Conservation (phyloP, 345 rosid genomes). For the Heritiera littoralis region DNA sequence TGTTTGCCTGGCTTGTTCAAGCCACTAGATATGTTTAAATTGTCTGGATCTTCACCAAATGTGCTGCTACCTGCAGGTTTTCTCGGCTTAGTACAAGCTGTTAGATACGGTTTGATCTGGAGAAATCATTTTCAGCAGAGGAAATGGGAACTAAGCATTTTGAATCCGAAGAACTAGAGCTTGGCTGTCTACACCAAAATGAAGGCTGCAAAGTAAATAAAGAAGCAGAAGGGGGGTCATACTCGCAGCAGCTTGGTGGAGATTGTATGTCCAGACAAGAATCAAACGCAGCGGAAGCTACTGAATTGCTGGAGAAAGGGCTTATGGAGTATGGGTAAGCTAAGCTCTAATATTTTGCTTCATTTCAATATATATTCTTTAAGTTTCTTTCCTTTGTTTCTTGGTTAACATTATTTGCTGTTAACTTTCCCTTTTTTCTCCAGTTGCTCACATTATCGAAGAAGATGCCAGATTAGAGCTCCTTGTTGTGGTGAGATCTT, state of each 20-base stretch:
- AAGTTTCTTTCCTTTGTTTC: not conserved
- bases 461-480: constrained; percentile 79
- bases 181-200: constrained; percentile 25
- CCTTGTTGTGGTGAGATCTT: constrained; percentile 84
- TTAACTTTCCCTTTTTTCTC: constrained; percentile 22
- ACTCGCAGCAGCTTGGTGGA: constrained; percentile 28
- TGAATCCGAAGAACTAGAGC: constrained; percentile 28
- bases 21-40: constrained; percentile 38
- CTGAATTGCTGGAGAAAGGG: constrained; percentile 46
- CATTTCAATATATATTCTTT: not conserved
- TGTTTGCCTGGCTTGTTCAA: constrained; percentile 63
- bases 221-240: constrained; percentile 21
- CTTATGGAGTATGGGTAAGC: constrained; percentile 69
- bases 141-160: constrained; percentile 25
- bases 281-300: constrained; percentile 26
- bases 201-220: constrained; percentile 15
- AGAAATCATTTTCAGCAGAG: constrained; percentile 43
- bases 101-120: constrained; percentile 33
- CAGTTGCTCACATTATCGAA: constrained; percentile 71
- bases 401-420: not conserved
- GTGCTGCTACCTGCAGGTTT: constrained; percentile 58
- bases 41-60: constrained; percentile 45
- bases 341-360: constrained; percentile 5
- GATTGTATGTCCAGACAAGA: constrained; percentile 20
- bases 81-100: constrained; percentile 38